A percentile compares a stretch with the other conserved stretches of the same genome.
These are phyloP conservation scores for Tothia fuscella DNA, from an alignment of 2,329 filamentous ascomycete genomes.

Conservation along the genomic window DNA sequence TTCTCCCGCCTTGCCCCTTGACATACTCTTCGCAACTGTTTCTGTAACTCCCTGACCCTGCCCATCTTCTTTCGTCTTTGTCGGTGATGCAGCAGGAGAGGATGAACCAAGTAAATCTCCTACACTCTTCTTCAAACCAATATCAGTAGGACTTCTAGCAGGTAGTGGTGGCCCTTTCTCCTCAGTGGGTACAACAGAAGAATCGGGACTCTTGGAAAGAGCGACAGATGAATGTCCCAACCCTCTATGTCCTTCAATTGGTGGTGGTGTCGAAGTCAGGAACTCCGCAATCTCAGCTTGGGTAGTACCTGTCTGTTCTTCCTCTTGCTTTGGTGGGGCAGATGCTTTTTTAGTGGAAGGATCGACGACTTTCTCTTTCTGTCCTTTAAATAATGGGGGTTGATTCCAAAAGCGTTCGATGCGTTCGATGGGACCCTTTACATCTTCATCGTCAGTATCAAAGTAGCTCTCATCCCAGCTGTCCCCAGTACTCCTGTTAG, in stretches of 20 bases:
- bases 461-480: background rate
- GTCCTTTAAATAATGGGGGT: conserved; percentile 1
- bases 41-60: background rate
- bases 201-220: conserved; percentile 8
- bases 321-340: background rate
- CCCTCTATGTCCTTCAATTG: conserved; percentile 27
- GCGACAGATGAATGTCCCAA: conserved; percentile 18
- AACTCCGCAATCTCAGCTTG: conserved; percentile 30
- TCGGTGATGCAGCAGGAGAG: too few relatives aligned
- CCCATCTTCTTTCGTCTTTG: background rate
- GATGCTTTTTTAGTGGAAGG: background rate
- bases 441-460: conserved; percentile 7
- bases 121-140: conserved; percentile 16
- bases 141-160: conserved; percentile 14
- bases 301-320: conserved; percentile 16
- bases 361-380: background rate
- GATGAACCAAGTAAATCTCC: too few relatives aligned
- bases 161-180: too few relatives aligned
- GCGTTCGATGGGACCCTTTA: background rate
- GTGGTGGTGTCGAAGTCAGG: conserved; percentile 18
- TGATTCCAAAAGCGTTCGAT: conserved; percentile 3
- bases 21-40: background rate
- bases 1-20: background rate
- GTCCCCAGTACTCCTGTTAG: background rate
- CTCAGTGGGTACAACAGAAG: too few relatives aligned